Conservation (phyloP, 257 asterid species). For the Anisodus acutangulus region DNA sequence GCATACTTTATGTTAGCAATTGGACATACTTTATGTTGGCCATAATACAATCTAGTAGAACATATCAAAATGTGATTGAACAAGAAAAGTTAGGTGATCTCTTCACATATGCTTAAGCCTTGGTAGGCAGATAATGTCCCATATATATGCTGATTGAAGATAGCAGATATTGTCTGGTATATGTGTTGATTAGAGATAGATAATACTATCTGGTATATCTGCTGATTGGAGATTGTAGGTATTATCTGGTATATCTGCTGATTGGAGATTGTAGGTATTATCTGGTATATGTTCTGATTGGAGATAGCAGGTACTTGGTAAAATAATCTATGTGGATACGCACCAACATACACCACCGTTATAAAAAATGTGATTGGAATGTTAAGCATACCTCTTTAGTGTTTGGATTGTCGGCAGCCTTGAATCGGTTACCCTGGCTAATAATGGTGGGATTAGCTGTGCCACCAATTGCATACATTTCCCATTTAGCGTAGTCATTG, state of each 20-base stretch:
- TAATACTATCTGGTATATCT: too few species aligned
- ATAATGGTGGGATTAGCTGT: slow-evolving; percentile 75
- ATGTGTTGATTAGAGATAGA: too few species aligned
- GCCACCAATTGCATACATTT: slow-evolving; percentile 87
- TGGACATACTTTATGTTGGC: neutral
- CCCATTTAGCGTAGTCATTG: too few species aligned
- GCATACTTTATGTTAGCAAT: slow-evolving; percentile 11
- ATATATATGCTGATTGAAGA: neutral
- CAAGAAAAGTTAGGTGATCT: neutral
- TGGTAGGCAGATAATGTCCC: neutral
- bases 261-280: too few species aligned
- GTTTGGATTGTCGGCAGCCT: slow-evolving; percentile 50
- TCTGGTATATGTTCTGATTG: too few species aligned
- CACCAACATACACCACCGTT: neutral
- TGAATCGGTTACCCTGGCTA: slow-evolving; percentile 91
- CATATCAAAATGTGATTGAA: slow-evolving; percentile 16
- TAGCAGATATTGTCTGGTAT: neutral
- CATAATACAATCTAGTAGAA: neutral
- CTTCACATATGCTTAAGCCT: neutral
- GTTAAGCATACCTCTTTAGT: slow-evolving; percentile 59
- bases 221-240: too few species aligned
- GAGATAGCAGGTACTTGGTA: neutral
- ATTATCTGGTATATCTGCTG: too few species aligned
- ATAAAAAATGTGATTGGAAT: neutral
- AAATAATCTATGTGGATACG: too few species aligned